A percentile compares a stretch with the other conserved stretches of the same genome.
phyloP scores from a whole-genome alignment of 345 rosid genomes.

The Arabidopsis suecica region DNA sequence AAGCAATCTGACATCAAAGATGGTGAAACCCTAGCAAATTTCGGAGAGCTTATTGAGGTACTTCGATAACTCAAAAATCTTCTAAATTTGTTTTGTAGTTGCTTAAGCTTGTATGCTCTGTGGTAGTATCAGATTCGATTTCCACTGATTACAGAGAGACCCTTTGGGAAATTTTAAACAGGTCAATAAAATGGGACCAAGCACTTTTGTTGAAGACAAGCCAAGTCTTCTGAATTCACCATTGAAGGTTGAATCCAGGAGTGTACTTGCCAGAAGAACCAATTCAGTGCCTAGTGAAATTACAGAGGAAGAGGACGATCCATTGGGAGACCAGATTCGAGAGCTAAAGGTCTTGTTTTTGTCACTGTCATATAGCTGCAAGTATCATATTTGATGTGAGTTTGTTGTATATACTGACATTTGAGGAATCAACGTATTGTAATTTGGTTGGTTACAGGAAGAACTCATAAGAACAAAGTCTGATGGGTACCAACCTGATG shows the following conservation, averaged over 20 bases:
- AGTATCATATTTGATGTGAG: background rate
- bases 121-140: background rate
- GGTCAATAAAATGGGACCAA: conserved; percentile 6
- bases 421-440: conserved; percentile 13
- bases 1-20: conserved; percentile 10
- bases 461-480: conserved; percentile 92
- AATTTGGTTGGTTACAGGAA: conserved; percentile 58
- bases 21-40: background rate
- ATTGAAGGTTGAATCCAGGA: conserved; percentile 60
- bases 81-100: conserved; percentile 8
- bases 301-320: conserved; percentile 64
- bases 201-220: background rate
- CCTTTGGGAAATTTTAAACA: background rate
- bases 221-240: conserved; percentile 1
- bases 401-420: conserved; percentile 34
- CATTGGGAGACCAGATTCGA: conserved; percentile 91
- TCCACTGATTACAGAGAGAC: background rate
- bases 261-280: conserved; percentile 56
- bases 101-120: background rate
- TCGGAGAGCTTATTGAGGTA: conserved; percentile 11
- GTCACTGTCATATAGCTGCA: background rate
- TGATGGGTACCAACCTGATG: conserved; percentile 51
- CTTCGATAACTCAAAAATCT: background rate
- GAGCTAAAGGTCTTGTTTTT: conserved; percentile 61
- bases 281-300: conserved; percentile 78